Conservation (phyloP, 1,284 basidiomycete species). For the Rhodotorula mucilaginosa region DNA sequence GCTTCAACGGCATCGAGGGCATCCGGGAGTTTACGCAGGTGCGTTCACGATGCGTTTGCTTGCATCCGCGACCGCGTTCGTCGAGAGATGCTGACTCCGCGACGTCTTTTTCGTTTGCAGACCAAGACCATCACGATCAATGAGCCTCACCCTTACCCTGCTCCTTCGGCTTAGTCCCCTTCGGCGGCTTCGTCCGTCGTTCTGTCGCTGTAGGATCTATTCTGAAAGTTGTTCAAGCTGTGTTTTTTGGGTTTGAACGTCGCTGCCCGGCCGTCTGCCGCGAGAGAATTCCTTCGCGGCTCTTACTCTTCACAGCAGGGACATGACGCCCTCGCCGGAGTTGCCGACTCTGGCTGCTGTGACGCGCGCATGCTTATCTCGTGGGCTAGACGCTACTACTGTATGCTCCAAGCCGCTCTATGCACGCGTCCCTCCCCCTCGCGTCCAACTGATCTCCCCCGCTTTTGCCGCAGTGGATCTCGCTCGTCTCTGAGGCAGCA, state of each 20-base stretch:
- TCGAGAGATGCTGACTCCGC: neutral
- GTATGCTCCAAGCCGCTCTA: neutral
- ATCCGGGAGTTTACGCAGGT: constrained; percentile 42
- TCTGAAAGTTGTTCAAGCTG: neutral
- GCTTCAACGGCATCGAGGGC: constrained; percentile 37
- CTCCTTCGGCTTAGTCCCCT: constrained; percentile 4
- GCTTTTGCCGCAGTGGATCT: constrained; percentile 4
- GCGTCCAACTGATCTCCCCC: neutral
- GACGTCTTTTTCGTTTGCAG: neutral
- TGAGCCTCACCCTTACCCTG: constrained; percentile 34
- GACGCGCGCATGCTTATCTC: constrained; percentile 12
- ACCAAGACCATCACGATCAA: constrained; percentile 36
- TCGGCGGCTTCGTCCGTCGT: too few species aligned
- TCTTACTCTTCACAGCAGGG: neutral
- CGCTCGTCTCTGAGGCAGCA: constrained; percentile 10
- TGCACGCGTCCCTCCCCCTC: neutral
- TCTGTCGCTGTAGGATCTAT: too few species aligned
- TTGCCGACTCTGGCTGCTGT: neutral
- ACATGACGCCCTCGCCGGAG: neutral
- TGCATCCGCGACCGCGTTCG: too few species aligned
- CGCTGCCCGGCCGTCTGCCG: neutral
- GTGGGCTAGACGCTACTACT: neutral
- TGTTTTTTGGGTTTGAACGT: neutral
- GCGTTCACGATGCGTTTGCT: constrained; percentile 6
- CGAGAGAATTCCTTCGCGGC: neutral